Conservation (phyloP, 306 rosid genomes). For the Spatholobus suberectus region DNA sequence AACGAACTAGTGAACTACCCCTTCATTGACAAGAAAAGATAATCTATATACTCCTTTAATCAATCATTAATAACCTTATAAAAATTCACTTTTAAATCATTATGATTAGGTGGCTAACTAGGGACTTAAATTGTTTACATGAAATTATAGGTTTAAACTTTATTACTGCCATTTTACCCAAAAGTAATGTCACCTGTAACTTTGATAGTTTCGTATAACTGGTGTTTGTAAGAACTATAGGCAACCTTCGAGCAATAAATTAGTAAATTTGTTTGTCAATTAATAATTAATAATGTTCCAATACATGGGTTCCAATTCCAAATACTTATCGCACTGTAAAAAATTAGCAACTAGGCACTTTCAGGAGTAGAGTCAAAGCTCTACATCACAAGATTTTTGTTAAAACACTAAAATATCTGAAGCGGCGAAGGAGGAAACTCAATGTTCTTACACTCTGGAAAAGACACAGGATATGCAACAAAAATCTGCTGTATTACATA, state of each 20-base stretch:
- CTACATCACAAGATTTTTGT: neutral
- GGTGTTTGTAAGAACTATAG: neutral
- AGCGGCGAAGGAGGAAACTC: neutral
- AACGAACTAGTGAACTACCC: no score
- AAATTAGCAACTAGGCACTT: neutral
- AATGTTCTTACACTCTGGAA: neutral
- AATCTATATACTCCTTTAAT: no score
- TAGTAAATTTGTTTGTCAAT: neutral
- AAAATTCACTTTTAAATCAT: no score
- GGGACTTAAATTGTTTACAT: no score
- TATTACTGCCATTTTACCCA: no score
- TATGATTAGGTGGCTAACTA: no score
- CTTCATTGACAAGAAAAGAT: no score
- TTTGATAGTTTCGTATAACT: neutral
- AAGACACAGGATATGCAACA: conserved; percentile 24
- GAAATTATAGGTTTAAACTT: no score
- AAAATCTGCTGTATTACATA: conserved; percentile 47
- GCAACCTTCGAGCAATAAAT: neutral
- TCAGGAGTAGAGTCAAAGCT: neutral
- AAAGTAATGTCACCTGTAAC: no score
- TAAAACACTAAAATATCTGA: neutral
- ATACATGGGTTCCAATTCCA: neutral
- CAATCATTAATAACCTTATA: no score
- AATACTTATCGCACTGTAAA: neutral
- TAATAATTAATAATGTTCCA: neutral